A percentile compares a stretch with the other conserved stretches of the same genome.
Evolutionary conservation across 192 early-diverging fungal genomes (phyloP).

Genomic region (Linnemannia schmuckeri): DNA sequence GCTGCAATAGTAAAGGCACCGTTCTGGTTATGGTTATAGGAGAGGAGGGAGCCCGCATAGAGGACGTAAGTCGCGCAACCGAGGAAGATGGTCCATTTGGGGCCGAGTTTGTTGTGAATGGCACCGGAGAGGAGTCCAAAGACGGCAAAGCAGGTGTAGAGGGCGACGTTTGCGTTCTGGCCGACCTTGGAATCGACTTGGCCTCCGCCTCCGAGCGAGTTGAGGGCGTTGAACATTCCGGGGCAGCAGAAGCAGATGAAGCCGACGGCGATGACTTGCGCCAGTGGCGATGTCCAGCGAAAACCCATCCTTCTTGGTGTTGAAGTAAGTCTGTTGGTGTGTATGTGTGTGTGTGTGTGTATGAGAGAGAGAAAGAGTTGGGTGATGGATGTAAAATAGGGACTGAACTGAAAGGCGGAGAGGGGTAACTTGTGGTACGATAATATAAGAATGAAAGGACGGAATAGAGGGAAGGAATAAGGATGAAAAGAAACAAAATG

Average conservation of each 20-base stretch:
- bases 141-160: slow-evolving; percentile 80
- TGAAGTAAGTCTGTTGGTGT: not conserved
- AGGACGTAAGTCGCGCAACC: slow-evolving; percentile 79
- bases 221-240: slow-evolving; percentile 79
- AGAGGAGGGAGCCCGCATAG: slow-evolving; percentile 80
- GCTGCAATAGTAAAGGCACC: slow-evolving; percentile 73
- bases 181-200: slow-evolving; percentile 66
- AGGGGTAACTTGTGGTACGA: not conserved
- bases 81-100: slow-evolving; percentile 70
- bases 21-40: slow-evolving; percentile 66
- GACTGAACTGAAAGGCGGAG: not conserved
- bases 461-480: not conserved
- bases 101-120: slow-evolving; percentile 82
- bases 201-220: slow-evolving; percentile 71
- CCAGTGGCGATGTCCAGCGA: slow-evolving; percentile 66
- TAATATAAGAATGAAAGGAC: not conserved
- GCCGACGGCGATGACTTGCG: slow-evolving; percentile 76
- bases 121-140: slow-evolving; percentile 78
- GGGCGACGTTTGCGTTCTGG: slow-evolving; percentile 79
- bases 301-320: not conserved
- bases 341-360: not conserved
- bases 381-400: not conserved
- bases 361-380: not conserved
- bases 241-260: slow-evolving; percentile 80
- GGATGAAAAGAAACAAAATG: not conserved